Conservation (phyloP, 2,329 filamentous ascomycete species). For the Xylaria multiplex region DNA sequence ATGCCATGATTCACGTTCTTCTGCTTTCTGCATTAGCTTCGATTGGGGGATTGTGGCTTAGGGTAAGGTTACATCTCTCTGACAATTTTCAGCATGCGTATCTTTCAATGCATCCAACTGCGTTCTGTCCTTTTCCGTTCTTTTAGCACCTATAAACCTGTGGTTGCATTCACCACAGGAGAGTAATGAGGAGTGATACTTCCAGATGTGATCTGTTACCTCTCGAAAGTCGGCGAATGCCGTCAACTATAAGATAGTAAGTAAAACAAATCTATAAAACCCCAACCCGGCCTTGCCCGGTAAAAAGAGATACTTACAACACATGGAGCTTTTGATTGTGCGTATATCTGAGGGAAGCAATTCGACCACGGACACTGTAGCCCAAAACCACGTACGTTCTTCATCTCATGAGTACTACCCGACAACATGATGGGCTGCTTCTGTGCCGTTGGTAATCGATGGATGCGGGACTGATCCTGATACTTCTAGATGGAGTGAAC, state of each 20-base stretch:
- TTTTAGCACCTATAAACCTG: conserved; percentile 13
- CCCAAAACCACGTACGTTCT: not conserved
- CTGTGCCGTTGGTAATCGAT: not conserved
- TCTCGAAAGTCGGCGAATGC: conserved; percentile 20
- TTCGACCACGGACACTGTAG: conserved; percentile 30
- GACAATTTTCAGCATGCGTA: not conserved
- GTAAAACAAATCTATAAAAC: not conserved
- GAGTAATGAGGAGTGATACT: conserved; percentile 28
- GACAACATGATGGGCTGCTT: conserved; percentile 24
- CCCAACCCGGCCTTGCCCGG: not conserved
- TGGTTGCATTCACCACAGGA: conserved; percentile 18
- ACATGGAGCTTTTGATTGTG: conserved; percentile 1
- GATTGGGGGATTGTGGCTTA: not conserved
- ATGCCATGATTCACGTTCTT: not conserved
- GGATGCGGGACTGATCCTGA: not conserved
- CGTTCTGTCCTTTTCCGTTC: not conserved
- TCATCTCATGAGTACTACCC: not conserved
- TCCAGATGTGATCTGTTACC: conserved; percentile 28
- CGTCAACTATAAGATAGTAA: not conserved
- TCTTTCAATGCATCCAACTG: conserved; percentile 3
- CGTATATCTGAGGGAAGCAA: conserved; percentile 27
- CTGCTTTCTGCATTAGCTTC: not conserved
- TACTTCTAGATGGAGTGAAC: not conserved
- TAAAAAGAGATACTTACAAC: not conserved
- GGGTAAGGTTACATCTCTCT: conserved; percentile 1